Evolutionary conservation across 768 basidiomycete species (phyloP).

Genomic region (Leccinum subtestaceum): DNA sequence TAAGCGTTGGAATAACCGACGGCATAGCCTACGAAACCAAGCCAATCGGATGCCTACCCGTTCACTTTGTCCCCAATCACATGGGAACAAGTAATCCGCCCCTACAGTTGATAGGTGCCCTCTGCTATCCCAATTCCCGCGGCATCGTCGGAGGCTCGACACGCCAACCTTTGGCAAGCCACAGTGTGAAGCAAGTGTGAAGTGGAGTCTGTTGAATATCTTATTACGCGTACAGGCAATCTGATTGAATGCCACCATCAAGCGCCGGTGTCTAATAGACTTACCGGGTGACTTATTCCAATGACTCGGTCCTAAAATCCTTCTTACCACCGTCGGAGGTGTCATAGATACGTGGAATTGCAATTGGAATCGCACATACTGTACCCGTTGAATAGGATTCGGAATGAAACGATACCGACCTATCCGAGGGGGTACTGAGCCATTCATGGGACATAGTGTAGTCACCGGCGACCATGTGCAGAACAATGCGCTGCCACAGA

Average conservation of each 20-base stretch:
- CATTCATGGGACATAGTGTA: neutral
- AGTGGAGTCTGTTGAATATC: neutral
- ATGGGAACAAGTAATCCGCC: neutral
- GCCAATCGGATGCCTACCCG: conserved; percentile 12
- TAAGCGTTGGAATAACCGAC: conserved; percentile 7
- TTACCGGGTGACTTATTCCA: conserved; percentile 18
- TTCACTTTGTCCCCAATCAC: neutral
- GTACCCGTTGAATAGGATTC: too few species aligned
- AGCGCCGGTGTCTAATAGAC: conserved; percentile 9
- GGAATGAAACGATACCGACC: neutral
- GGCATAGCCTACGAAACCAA: conserved; percentile 5
- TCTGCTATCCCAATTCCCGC: neutral
- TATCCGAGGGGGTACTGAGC: neutral
- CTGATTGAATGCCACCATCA: neutral
- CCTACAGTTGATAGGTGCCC: too few species aligned
- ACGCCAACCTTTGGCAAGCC: too few species aligned
- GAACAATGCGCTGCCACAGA: neutral
- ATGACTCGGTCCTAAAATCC: neutral
- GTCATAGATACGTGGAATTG: neutral
- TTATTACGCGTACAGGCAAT: neutral
- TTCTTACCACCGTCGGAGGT: neutral
- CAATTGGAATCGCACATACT: neutral
- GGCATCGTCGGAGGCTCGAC: neutral
- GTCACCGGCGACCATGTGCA: neutral
- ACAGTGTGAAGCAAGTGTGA: too few species aligned